Percentiles rank a stretch among this genome's conserved stretches.
Evolutionary conservation across 1,284 basidiomycete genomes (phyloP).

Genomic region (Chalciporus sp.): DNA sequence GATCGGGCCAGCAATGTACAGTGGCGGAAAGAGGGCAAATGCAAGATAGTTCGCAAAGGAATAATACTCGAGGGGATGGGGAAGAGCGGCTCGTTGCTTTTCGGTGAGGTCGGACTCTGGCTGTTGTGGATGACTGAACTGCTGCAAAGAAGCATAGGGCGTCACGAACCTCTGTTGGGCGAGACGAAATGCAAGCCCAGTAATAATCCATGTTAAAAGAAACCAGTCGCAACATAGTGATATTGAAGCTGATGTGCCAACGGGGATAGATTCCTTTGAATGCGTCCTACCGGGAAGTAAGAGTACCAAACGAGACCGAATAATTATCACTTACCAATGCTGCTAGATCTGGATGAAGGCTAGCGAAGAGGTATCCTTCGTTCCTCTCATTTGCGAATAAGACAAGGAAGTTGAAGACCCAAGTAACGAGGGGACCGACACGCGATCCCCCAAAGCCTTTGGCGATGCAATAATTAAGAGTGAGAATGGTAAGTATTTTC

Average conservation of each 20-base stretch:
- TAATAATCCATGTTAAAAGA: constrained; percentile 93
- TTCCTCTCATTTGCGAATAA: constrained; percentile 82
- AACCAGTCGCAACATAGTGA: constrained; percentile 93
- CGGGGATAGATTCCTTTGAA: constrained; percentile 76
- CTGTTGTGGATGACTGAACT: constrained; percentile 28
- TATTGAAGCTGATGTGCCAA: constrained; percentile 96
- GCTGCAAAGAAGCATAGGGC: background rate
- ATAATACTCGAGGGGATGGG: constrained; percentile 55
- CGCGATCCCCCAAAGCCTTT: constrained; percentile 48
- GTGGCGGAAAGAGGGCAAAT: constrained; percentile 87
- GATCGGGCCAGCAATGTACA: constrained; percentile 97
- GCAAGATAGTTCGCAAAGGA: constrained; percentile 61
- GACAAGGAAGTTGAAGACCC: constrained; percentile 75
- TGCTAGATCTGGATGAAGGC: constrained; percentile 57
- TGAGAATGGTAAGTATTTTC: constrained; percentile 78
- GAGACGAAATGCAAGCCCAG: constrained; percentile 64
- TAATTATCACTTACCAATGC: constrained; percentile 47
- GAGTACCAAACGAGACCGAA: background rate
- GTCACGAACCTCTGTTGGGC: constrained; percentile 46
- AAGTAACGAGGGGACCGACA: constrained; percentile 57
- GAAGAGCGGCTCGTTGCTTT: constrained; percentile 56
- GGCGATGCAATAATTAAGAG: constrained; percentile 71
- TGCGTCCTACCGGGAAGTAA: constrained; percentile 56
- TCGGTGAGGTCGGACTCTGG: constrained; percentile 43
- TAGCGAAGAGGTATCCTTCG: constrained; percentile 74